Conservation (phyloP, 2,329 filamentous ascomycete species). For the Macroventuria anomochaeta region DNA sequence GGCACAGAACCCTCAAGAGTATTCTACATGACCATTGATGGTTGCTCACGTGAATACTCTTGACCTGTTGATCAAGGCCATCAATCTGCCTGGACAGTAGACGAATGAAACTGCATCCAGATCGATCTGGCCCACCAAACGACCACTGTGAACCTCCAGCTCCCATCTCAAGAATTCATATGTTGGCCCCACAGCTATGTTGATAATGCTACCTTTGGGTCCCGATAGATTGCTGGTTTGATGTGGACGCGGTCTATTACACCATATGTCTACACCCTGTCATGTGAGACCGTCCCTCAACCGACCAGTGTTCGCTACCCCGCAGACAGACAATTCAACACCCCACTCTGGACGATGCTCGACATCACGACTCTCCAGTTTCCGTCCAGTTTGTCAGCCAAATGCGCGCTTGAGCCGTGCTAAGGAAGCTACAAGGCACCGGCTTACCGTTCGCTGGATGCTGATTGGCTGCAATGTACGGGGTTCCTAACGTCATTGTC, state of each 20-base stretch:
- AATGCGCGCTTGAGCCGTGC: slow-evolving; percentile 5
- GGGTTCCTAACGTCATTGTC: slow-evolving; percentile 28
- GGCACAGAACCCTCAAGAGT: background rate
- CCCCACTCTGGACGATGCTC: slow-evolving; percentile 3
- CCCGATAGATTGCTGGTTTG: too few species aligned
- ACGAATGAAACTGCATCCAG: too few species aligned
- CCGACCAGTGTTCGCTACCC: background rate
- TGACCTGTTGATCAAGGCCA: too few species aligned
- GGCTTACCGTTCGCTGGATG: slow-evolving; percentile 12
- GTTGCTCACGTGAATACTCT: too few species aligned
- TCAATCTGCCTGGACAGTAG: too few species aligned
- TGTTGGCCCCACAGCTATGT: too few species aligned
- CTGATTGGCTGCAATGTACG: slow-evolving; percentile 26
- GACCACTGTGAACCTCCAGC: too few species aligned
- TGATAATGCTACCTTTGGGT: too few species aligned
- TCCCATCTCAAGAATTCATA: too few species aligned
- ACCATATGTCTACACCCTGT: too few species aligned
- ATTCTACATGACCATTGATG: background rate
- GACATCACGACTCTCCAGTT: slow-evolving; percentile 10
- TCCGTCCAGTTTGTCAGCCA: slow-evolving; percentile 7
- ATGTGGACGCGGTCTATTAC: too few species aligned
- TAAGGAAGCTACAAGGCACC: slow-evolving; percentile 4
- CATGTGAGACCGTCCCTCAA: background rate
- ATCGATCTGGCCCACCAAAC: too few species aligned
- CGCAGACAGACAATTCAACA: background rate